A percentile compares a stretch with the other conserved stretches of the same genome.
phyloP scores from a whole-genome alignment of 2,329 filamentous ascomycete species.

The Neonectria neomacrospora region DNA sequence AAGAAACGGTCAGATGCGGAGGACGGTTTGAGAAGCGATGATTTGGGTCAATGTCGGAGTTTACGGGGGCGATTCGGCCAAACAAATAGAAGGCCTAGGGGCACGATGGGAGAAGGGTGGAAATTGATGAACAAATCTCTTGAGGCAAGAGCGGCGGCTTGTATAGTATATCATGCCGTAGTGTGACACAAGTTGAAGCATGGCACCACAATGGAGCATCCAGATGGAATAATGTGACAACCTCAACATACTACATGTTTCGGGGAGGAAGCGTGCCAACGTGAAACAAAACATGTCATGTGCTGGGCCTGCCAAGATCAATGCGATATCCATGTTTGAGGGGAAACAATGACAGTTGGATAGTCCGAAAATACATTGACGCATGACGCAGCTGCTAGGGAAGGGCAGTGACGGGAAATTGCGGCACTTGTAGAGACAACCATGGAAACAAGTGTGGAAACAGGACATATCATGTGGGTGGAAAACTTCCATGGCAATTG shows the following conservation, averaged over 20 bases:
- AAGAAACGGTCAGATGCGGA: conserved; percentile 10
- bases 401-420: not conserved
- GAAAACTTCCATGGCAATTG: not conserved
- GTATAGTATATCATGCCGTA: conserved; percentile 34
- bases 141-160: conserved; percentile 16
- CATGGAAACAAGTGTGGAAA: not conserved
- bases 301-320: not conserved
- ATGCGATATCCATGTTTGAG: not conserved
- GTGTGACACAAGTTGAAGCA: conserved; percentile 34
- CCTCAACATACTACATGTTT: not conserved
- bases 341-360: not conserved
- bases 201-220: conserved; percentile 14
- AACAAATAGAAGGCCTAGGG: conserved; percentile 27
- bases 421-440: not conserved
- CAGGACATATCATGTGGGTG: not conserved
- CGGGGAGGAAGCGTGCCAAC: not conserved
- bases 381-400: not conserved
- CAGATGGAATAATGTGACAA: conserved; percentile 3
- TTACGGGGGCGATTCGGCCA: conserved; percentile 29
- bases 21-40: conserved; percentile 32
- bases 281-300: conserved; percentile 15
- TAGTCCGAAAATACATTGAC: not conserved
- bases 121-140: conserved; percentile 14
- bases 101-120: conserved; percentile 14
- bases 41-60: conserved; percentile 40